Evolutionary conservation across 805 yeast genomes (phyloP), one percentile per base, ranked within the genome.

Genomic region (Saturnispora besseyi): DNA sequence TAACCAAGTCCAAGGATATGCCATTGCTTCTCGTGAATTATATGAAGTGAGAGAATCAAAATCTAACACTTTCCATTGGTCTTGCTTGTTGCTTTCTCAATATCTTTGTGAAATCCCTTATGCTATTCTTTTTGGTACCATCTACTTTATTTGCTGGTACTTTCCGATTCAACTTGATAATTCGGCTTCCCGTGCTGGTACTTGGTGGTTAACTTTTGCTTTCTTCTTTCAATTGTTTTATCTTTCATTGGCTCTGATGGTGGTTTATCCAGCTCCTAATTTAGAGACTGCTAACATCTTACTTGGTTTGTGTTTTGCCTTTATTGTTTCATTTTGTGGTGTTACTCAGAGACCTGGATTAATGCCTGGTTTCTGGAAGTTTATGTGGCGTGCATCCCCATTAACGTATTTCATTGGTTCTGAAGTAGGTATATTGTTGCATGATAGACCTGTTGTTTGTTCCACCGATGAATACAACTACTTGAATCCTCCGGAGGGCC

Each of bases 51-150:
- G 91, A 60, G 93, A 84, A 60, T 72, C 79, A 21, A 74, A 79
- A 51, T 80, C 87, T 3, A 83, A 82, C 59, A 84, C 87, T 42
- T 84, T 80, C 71, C 84, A 81, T 58, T 84, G 90, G 90, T 70
- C 79, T 28, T 64, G 75, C 37, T 64, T 84, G 64, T 59, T 82
- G 41, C 38, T 81, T 13, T 64, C 82, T 10, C 81, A 81, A 56
- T 69, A 69, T 51, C 42, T 78, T n/a, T 71, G 72, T 52, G 93
- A 84, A 62, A 58, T 82, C 15, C 87, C 88, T 3, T 84, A 78
- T 65, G 74, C 75, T 46, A 56, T 76, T 22, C 55, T 74, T 18
- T 67, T 69, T 55, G 65, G 74, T 3, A 76, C 87, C 1, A 36
- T 84, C 11, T 75, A 77, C 46, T 72, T 60, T 51, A 57, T 71